Conservation (phyloP, 2,329 filamentous ascomycete genomes). For the Phyllosticta citriasiana region DNA sequence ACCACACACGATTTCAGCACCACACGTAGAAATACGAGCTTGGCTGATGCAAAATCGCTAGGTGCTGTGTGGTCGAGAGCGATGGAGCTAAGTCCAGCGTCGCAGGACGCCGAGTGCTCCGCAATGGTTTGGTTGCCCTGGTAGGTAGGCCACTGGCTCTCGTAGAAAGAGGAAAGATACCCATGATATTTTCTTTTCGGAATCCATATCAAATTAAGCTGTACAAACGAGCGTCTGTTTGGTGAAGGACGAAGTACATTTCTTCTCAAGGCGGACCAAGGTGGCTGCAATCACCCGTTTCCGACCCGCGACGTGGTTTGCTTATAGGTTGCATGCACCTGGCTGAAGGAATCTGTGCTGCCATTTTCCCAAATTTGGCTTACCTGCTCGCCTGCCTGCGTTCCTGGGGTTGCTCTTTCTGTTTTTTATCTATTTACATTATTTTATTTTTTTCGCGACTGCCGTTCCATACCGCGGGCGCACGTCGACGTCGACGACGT, state of each 20-base stretch:
- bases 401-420: not conserved
- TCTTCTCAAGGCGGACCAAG: not conserved
- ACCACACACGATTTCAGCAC: not conserved
- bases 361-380: not conserved
- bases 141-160: not conserved
- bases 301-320: not conserved
- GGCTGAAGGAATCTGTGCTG: not conserved
- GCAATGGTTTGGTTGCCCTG: not conserved
- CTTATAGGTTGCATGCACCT: not conserved
- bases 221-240: not conserved
- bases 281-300: not conserved
- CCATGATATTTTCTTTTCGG: not conserved
- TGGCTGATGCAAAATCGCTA: not conserved
- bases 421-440: not conserved
- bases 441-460: not conserved
- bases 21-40: not conserved
- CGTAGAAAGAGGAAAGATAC: not conserved
- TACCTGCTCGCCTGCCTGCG: not conserved
- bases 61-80: not conserved
- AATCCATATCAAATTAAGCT: not conserved
- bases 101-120: not conserved
- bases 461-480: not conserved
- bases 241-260: not conserved
- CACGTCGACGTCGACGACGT: not conserved
- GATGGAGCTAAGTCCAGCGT: not conserved